Percentiles rank a stretch among this genome's conserved stretches.
Evolutionary conservation across 2,329 filamentous ascomycete genomes (phyloP).

Genomic region (Pyrenochaeta sp.): DNA sequence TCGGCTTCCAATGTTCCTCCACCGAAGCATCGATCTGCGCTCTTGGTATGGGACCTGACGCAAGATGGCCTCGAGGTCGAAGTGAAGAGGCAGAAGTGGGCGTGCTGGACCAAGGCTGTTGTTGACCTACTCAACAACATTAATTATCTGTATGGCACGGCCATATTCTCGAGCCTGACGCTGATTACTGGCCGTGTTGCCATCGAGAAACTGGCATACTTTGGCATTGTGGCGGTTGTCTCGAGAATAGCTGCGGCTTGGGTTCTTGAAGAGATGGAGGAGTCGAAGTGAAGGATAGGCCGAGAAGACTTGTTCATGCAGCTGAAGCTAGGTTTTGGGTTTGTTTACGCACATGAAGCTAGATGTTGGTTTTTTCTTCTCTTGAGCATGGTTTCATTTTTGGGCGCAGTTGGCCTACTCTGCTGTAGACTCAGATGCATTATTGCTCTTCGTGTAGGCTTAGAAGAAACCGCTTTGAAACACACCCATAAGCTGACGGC

Average conservation of each 20-base stretch:
- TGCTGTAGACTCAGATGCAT: no score
- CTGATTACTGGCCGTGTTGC: slow-evolving; percentile 1
- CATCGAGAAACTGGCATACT: slow-evolving; percentile 3
- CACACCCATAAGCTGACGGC: no score
- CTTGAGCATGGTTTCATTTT: no score
- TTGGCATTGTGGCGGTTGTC: background rate
- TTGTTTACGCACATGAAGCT: no score
- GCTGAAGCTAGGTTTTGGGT: no score
- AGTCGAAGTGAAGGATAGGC: background rate
- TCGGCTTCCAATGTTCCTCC: background rate
- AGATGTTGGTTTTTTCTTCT: no score
- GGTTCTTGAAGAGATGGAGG: slow-evolving; percentile 1
- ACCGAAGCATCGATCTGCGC: background rate
- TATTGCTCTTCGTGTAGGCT: no score
- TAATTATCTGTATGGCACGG: slow-evolving; percentile 8
- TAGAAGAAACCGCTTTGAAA: no score
- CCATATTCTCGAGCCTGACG: slow-evolving; percentile 6
- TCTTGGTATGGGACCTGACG: background rate
- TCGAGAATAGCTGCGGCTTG: background rate
- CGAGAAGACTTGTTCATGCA: no score
- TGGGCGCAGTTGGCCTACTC: no score
- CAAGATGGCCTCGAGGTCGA: background rate
- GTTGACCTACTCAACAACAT: slow-evolving; percentile 6
- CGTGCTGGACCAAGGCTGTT: slow-evolving; percentile 1
- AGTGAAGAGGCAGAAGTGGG: background rate